Percentiles rank a stretch among this genome's conserved stretches.
phyloP scores from a whole-genome alignment of 805 yeast species.

The Zygotorulaspora chibaensis region DNA sequence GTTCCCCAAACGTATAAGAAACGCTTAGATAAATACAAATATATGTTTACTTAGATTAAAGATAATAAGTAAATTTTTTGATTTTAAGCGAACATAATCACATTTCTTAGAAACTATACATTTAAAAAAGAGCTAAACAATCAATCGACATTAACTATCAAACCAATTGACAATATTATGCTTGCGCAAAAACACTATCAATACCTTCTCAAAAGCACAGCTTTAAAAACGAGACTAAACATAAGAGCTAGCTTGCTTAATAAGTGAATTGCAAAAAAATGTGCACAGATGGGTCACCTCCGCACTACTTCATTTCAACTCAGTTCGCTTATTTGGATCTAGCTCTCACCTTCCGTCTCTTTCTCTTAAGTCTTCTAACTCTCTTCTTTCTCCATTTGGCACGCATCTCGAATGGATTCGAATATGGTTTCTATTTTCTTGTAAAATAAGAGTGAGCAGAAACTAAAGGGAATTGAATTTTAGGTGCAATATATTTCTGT shows the following conservation, averaged over 20 bases:
- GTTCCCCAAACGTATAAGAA: neutral
- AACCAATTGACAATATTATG: too few relatives aligned
- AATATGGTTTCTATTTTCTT: constrained; percentile 16
- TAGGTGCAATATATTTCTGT: constrained; percentile 1
- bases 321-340: constrained; percentile 87
- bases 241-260: constrained; percentile 1
- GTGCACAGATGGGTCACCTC: neutral
- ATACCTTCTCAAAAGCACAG: neutral
- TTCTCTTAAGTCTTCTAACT: constrained; percentile 99
- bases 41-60: neutral
- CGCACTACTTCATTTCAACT: neutral
- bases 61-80: neutral
- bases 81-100: constrained; percentile 2
- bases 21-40: neutral
- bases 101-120: constrained; percentile 1
- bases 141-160: too few relatives aligned
- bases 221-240: neutral
- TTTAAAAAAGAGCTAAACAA: neutral
- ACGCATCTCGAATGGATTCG: constrained; percentile 57
- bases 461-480: neutral
- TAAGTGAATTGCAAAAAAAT: neutral
- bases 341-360: constrained; percentile 99
- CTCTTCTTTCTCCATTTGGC: constrained; percentile 99
- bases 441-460: constrained; percentile 3
- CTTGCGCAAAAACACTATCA: neutral